Conservation (phyloP, 805 yeast species). For the Kazachstania psychrophila region DNA sequence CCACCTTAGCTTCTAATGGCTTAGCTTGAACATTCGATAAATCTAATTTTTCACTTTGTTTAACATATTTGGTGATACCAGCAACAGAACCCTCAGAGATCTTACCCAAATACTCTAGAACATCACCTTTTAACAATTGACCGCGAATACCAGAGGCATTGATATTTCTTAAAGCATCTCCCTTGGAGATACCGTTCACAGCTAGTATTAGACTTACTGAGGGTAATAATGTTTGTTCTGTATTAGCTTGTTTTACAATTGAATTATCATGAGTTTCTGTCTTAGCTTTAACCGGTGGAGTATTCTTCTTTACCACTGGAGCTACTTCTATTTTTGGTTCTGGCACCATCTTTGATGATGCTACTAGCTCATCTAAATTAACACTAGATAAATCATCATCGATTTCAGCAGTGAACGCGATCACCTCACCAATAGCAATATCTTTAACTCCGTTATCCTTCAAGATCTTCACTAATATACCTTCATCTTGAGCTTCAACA, state of each 20-base stretch:
- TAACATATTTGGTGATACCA: constrained; percentile 47
- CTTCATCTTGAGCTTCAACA: constrained; percentile 89
- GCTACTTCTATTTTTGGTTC: not conserved
- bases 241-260: constrained; percentile 42
- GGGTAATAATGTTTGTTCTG: constrained; percentile 62
- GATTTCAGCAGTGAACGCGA: constrained; percentile 81
- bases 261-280: constrained; percentile 2
- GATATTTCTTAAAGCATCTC: constrained; percentile 63
- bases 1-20: too few species aligned
- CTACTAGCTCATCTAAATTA: constrained; percentile 11
- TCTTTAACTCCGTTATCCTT: constrained; percentile 65
- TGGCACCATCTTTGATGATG: not conserved
- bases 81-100: constrained; percentile 49
- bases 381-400: constrained; percentile 60
- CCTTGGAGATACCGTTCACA: constrained; percentile 50
- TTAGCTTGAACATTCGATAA: too few species aligned
- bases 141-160: constrained; percentile 87
- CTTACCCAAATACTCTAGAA: constrained; percentile 70
- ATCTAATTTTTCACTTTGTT: constrained; percentile 55
- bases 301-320: not conserved
- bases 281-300: not conserved
- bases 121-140: constrained; percentile 82
- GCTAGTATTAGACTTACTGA: constrained; percentile 64
- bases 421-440: constrained; percentile 77
- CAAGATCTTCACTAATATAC: constrained; percentile 69